A percentile compares a stretch with the other conserved stretches of the same genome.
Evolutionary conservation across 371 early-diverging fungal genomes (phyloP).

Genomic region (Mortierella sp.): DNA sequence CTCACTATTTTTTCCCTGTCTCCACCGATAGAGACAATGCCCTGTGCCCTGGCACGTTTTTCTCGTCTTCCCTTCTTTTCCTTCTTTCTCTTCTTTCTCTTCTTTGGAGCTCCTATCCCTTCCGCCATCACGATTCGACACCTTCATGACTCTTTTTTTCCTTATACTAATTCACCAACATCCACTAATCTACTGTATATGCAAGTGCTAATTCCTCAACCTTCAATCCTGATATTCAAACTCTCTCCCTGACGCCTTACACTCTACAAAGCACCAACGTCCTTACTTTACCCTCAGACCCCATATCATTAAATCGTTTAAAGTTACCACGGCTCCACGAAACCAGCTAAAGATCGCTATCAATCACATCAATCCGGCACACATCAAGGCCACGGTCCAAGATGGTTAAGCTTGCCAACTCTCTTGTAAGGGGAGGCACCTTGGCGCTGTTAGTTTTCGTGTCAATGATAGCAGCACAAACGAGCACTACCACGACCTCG

Average conservation of each 20-base stretch:
- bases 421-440: neutral
- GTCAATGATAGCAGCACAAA: neutral
- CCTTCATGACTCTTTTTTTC: neutral
- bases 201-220: neutral
- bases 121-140: neutral
- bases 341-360: neutral
- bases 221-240: neutral
- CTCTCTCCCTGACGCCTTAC: too few relatives aligned
- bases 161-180: neutral
- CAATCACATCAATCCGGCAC: neutral
- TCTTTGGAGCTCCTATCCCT: slow-evolving; percentile 11
- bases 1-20: neutral
- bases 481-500: slow-evolving; percentile 2
- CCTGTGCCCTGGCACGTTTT: too few relatives aligned
- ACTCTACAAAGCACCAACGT: neutral
- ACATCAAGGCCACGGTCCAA: neutral
- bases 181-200: neutral
- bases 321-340: neutral
- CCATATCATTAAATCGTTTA: neutral
- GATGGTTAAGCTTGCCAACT: neutral
- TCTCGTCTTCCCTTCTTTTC: neutral
- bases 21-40: too few relatives aligned
- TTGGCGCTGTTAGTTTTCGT: neutral
- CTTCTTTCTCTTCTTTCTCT: slow-evolving; percentile 1
- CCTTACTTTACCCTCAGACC: too few relatives aligned